A percentile compares a stretch with the other conserved stretches of the same genome.
Evolutionary conservation across 148 eudicot species (phyloP).

Genomic region (Drosera capensis): DNA sequence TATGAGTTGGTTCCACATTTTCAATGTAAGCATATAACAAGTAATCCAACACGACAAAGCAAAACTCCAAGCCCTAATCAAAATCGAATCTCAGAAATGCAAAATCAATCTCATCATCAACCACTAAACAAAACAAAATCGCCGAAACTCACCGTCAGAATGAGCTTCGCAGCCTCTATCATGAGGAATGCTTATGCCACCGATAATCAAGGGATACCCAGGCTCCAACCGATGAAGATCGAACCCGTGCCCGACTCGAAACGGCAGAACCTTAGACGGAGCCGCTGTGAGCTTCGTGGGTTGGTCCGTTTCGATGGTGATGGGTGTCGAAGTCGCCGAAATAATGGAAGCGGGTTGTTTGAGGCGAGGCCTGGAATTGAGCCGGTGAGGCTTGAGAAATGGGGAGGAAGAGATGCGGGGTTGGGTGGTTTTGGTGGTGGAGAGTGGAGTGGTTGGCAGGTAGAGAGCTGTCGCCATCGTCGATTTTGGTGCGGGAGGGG

Average conservation of each 20-base stretch:
- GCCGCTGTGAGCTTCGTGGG: conserved; percentile 8
- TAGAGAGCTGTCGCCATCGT: conserved; percentile 13
- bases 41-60: too few relatives aligned
- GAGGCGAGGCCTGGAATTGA: too few relatives aligned
- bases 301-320: conserved; percentile 28
- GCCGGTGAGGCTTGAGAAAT: not conserved
- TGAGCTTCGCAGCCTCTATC: conserved; percentile 97
- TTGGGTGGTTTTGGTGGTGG: conserved; percentile 3
- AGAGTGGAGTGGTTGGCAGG: not conserved
- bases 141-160: conserved; percentile 53
- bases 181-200: conserved; percentile 76
- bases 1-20: too few relatives aligned
- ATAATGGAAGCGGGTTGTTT: too few relatives aligned
- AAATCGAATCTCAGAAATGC: too few relatives aligned
- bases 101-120: too few relatives aligned
- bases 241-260: conserved; percentile 89
- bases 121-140: conserved; percentile 1
- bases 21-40: too few relatives aligned
- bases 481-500: not conserved
- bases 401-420: conserved; percentile 5
- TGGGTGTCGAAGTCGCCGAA: conserved; percentile 25
- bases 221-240: conserved; percentile 89
- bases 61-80: too few relatives aligned
- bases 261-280: conserved; percentile 53
- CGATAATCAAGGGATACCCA: conserved; percentile 88